Conservation (phyloP, 148 eudicot species). For the Rhododendron ferrugineum region DNA sequence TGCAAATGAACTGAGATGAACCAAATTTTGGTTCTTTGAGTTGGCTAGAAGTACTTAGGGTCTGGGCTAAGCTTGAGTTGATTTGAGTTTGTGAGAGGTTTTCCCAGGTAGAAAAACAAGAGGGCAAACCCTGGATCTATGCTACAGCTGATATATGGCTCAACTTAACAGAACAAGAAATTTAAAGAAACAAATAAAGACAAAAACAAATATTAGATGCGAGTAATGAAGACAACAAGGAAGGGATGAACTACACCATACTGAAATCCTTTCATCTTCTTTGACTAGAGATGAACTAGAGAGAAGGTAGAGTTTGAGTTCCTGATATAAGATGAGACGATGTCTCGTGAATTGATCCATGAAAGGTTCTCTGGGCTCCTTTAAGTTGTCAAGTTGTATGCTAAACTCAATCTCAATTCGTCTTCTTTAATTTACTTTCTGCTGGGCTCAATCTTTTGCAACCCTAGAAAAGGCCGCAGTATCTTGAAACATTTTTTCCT, state of each 20-base stretch:
- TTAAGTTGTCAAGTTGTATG: neutral
- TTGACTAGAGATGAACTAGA: neutral
- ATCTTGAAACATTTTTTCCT: neutral
- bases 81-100: neutral
- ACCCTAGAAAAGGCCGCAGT: neutral
- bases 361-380: neutral
- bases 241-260: neutral
- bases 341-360: neutral
- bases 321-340: neutral
- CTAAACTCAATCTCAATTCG: neutral
- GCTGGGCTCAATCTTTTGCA: neutral
- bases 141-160: neutral
- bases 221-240: neutral
- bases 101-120: neutral
- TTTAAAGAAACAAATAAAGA: neutral
- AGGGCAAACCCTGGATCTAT: neutral
- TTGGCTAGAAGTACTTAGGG: neutral
- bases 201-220: neutral
- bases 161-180: neutral
- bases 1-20: neutral
- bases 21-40: too few relatives aligned
- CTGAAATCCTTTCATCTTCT: conserved; percentile 5
- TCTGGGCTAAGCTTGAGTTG: neutral
- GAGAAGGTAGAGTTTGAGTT: neutral
- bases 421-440: neutral